These are phyloP conservation scores for Monosporascus sp. DNA, from an alignment of 2,329 filamentous ascomycete genomes.

Conservation along the genomic window DNA sequence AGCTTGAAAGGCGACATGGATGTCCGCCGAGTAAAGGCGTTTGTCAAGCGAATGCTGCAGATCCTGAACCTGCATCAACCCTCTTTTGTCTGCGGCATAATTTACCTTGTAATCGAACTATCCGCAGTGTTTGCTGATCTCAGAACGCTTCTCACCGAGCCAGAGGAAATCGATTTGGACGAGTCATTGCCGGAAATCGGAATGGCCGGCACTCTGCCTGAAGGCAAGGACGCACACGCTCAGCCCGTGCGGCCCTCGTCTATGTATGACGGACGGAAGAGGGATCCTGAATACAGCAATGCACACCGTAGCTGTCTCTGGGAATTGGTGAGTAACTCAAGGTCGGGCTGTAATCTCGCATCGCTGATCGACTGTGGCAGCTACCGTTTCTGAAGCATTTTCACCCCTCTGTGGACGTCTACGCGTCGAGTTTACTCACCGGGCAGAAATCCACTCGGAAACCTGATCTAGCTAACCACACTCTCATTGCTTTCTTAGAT, in stretches of 20 bases:
- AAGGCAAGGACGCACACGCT: no score
- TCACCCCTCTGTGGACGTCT: slow-evolving; percentile 87
- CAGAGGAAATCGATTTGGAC: slow-evolving; percentile 70
- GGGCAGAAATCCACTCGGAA: slow-evolving; percentile 73
- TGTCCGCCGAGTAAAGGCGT: slow-evolving; percentile 87
- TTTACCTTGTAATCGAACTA: slow-evolving; percentile 83
- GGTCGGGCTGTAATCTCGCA: background rate
- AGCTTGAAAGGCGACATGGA: slow-evolving; percentile 88
- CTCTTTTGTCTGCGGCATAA: slow-evolving; percentile 85
- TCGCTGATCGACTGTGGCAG: background rate
- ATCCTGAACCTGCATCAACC: slow-evolving; percentile 84
- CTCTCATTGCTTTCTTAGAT: slow-evolving; percentile 91
- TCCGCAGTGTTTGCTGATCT: slow-evolving; percentile 75
- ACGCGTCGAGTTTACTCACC: slow-evolving; percentile 66
- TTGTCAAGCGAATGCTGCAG: slow-evolving; percentile 89
- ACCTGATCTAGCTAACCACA: slow-evolving; percentile 84
- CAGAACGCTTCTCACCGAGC: slow-evolving; percentile 69
- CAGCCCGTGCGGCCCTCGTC: background rate
- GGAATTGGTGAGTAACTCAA: slow-evolving; percentile 63
- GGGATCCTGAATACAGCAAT: slow-evolving; percentile 86
- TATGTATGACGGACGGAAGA: slow-evolving; percentile 82
- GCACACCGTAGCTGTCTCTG: slow-evolving; percentile 91
- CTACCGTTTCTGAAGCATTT: slow-evolving; percentile 74
- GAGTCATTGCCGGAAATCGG: slow-evolving; percentile 54
- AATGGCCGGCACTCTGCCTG: slow-evolving; percentile 31